A percentile compares a stretch with the other conserved stretches of the same genome.
These are phyloP conservation scores for Craterostigma plantagineum DNA, from an alignment of 257 asterid species.

Conservation along the genomic window DNA sequence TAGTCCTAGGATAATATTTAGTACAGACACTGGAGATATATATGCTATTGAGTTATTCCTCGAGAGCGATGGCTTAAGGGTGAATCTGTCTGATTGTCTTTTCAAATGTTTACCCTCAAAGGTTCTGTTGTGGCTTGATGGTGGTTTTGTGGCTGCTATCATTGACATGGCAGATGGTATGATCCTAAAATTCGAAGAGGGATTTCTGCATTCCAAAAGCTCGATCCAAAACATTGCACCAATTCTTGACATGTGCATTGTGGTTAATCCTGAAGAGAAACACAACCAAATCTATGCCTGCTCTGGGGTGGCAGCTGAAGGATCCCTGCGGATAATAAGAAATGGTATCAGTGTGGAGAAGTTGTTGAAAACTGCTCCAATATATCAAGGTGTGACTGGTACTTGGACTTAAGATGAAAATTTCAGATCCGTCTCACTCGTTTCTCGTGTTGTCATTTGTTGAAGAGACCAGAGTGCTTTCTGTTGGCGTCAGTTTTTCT, in stretches of 20 bases:
- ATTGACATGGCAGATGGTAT: slow-evolving; percentile 94
- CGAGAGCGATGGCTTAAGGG: slow-evolving; percentile 49
- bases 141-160: slow-evolving; percentile 69
- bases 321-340: slow-evolving; percentile 72
- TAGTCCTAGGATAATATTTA: slow-evolving; percentile 55
- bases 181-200: slow-evolving; percentile 69
- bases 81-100: slow-evolving; percentile 67
- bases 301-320: slow-evolving; percentile 93
- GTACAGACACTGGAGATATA: slow-evolving; percentile 84
- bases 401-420: slow-evolving; percentile 75
- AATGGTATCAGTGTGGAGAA: slow-evolving; percentile 91
- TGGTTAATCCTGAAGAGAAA: slow-evolving; percentile 65
- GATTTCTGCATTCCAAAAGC: slow-evolving; percentile 43
- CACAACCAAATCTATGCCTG: slow-evolving; percentile 93
- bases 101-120: slow-evolving; percentile 59
- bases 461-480: slow-evolving; percentile 93
- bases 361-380: slow-evolving; percentile 75
- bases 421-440: slow-evolving; percentile 61
- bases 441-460: slow-evolving; percentile 85
- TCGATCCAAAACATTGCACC: slow-evolving; percentile 88
- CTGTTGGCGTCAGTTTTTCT: slow-evolving; percentile 85
- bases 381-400: slow-evolving; percentile 84
- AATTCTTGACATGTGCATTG: slow-evolving; percentile 76
- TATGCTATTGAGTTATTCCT: slow-evolving; percentile 47
- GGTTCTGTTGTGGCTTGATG: slow-evolving; percentile 70